Conservation (phyloP, 352 stramenopile species). For the Phytophthora constricta region DNA sequence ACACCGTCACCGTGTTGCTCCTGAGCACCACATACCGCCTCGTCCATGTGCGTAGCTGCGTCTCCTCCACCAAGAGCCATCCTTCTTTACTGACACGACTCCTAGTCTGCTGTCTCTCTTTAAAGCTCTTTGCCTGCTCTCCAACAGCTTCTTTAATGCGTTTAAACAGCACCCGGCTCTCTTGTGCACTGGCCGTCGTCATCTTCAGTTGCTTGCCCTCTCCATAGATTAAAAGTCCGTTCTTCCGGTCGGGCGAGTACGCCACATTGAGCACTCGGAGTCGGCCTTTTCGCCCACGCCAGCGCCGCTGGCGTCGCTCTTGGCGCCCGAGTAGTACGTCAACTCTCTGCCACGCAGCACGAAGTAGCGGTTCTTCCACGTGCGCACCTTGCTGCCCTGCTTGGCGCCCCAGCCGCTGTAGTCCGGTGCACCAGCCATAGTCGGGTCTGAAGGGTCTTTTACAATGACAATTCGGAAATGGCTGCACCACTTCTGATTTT, state of each 20-base stretch:
- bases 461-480: background rate
- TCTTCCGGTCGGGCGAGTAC: conserved; percentile 49
- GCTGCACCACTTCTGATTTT: background rate
- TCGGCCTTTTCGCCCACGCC: conserved; percentile 65
- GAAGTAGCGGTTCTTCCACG: conserved; percentile 82
- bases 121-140: conserved; percentile 38
- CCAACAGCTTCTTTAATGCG: conserved; percentile 53
- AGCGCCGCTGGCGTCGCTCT: conserved; percentile 36
- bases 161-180: conserved; percentile 57
- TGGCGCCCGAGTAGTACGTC: conserved; percentile 60
- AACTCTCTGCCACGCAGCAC: conserved; percentile 63
- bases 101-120: background rate
- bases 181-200: conserved; percentile 57
- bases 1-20: conserved; percentile 63
- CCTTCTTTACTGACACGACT: conserved; percentile 13
- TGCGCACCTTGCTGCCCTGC: conserved; percentile 71
- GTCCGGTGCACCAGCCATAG: conserved; percentile 27
- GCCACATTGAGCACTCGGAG: conserved; percentile 62
- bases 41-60: conserved; percentile 48
- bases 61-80: conserved; percentile 54
- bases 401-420: conserved; percentile 75
- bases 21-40: conserved; percentile 60
- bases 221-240: conserved; percentile 68
- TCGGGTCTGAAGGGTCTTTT: too few species aligned
- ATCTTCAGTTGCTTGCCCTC: conserved; percentile 70